Evolutionary conservation across 2,329 filamentous ascomycete species (phyloP).

Genomic region (Aspergillus ruber): DNA sequence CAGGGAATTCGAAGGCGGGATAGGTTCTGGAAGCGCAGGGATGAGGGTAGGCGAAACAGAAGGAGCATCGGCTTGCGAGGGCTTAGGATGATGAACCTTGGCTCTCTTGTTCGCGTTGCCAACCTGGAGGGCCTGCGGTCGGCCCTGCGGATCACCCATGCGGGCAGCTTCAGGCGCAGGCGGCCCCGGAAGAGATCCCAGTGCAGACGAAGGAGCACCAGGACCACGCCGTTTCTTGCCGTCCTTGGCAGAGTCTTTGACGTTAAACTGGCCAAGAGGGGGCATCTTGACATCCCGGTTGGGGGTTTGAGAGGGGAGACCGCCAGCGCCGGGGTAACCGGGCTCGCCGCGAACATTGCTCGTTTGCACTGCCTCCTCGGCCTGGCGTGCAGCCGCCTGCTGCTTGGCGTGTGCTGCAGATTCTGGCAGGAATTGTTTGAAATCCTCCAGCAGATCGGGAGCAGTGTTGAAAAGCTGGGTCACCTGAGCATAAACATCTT

Average conservation of each 20-base stretch:
- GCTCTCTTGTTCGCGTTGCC: conserved; percentile 54
- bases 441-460: conserved; percentile 91
- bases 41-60: conserved; percentile 79
- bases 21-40: conserved; percentile 78
- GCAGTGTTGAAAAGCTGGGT: conserved; percentile 89
- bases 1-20: conserved; percentile 66
- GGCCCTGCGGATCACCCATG: conserved; percentile 29
- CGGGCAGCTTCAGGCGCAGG: conserved; percentile 24
- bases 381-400: conserved; percentile 52
- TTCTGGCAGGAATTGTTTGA: conserved; percentile 96
- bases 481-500: conserved; percentile 96
- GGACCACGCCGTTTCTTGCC: conserved; percentile 76
- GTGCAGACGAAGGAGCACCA: conserved; percentile 33
- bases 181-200: conserved; percentile 29
- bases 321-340: conserved; percentile 35
- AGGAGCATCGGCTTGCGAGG: conserved; percentile 50
- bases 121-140: conserved; percentile 32
- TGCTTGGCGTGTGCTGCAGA: conserved; percentile 66
- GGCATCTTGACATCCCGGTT: conserved; percentile 64
- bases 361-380: conserved; percentile 63
- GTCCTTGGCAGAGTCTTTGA: conserved; percentile 76
- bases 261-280: conserved; percentile 89
- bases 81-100: conserved; percentile 66
- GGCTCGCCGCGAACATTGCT: conserved; percentile 56
- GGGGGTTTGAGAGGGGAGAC: conserved; percentile 46